Percentiles rank a stretch among this genome's conserved stretches.
Evolutionary conservation across 768 basidiomycete genomes (phyloP).

Genomic region (Rhizopogon sp.): DNA sequence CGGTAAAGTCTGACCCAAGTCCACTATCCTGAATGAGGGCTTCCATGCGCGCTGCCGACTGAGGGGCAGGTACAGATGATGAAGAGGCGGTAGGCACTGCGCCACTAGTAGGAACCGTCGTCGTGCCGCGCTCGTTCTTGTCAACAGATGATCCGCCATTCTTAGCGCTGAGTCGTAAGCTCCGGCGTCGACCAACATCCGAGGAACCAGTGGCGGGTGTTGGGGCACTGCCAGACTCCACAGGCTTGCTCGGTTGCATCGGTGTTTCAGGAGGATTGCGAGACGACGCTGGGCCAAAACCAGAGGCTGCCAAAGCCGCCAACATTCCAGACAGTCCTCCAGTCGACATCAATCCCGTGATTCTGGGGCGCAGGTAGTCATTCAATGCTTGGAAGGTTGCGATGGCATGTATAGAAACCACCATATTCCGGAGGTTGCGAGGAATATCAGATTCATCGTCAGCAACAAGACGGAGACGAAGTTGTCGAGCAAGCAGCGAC

Average conservation of each 20-base stretch:
- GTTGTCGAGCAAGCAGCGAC: slow-evolving; percentile 85
- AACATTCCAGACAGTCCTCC: slow-evolving; percentile 82
- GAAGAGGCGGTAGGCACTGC: slow-evolving; percentile 20
- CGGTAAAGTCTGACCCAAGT: slow-evolving; percentile 70
- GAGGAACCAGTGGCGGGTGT: slow-evolving; percentile 30
- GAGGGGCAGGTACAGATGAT: slow-evolving; percentile 19
- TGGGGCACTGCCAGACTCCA: slow-evolving; percentile 21
- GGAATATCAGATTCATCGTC: slow-evolving; percentile 89
- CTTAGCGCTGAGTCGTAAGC: slow-evolving; percentile 78
- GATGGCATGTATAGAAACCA: slow-evolving; percentile 96
- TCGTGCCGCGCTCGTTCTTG: slow-evolving; percentile 12
- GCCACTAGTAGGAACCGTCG: slow-evolving; percentile 8
- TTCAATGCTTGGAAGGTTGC: slow-evolving; percentile 97
- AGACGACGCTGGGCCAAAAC: slow-evolving; percentile 49
- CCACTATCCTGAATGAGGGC: slow-evolving; percentile 58
- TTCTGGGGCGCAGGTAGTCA: slow-evolving; percentile 90
- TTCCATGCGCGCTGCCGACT: slow-evolving; percentile 34
- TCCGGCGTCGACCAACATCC: slow-evolving; percentile 62
- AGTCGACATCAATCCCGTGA: slow-evolving; percentile 63
- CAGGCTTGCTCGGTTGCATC: slow-evolving; percentile 16
- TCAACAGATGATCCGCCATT: slow-evolving; percentile 27
- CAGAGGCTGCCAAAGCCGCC: slow-evolving; percentile 80
- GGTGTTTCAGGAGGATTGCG: slow-evolving; percentile 29
- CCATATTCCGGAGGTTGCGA: slow-evolving; percentile 80
- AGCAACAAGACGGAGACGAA: slow-evolving; percentile 86